Percentiles rank a stretch among this genome's conserved stretches.
Evolutionary conservation across 192 early-diverging fungal species (phyloP).

Genomic region (Ambispora gerdemannii): DNA sequence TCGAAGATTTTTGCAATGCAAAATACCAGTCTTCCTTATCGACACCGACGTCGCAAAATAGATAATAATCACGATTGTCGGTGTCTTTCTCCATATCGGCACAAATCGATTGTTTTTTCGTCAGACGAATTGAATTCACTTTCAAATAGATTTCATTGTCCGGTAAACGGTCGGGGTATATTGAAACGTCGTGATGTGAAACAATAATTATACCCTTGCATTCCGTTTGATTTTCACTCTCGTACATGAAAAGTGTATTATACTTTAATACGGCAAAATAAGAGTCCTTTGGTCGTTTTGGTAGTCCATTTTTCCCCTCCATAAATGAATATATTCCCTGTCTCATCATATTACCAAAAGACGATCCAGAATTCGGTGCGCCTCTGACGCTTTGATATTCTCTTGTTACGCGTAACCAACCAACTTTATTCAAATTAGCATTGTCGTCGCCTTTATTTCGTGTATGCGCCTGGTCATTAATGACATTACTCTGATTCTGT

Average conservation of each 20-base stretch:
- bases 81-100: constrained; percentile 28
- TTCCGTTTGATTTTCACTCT: constrained; percentile 67
- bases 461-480: neutral
- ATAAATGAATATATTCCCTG: constrained; percentile 16
- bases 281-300: constrained; percentile 43
- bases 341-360: constrained; percentile 23
- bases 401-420: constrained; percentile 18
- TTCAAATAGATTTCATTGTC: constrained; percentile 65
- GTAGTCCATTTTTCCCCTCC: neutral
- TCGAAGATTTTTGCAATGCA: constrained; percentile 62
- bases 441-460: neutral
- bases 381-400: neutral
- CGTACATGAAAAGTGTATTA: constrained; percentile 76
- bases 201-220: constrained; percentile 69
- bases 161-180: constrained; percentile 47
- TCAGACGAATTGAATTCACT: constrained; percentile 51
- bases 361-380: neutral
- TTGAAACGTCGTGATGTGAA: constrained; percentile 61
- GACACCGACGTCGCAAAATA: constrained; percentile 58
- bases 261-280: constrained; percentile 72
- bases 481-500: neutral
- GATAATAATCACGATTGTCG: constrained; percentile 47
- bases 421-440: constrained; percentile 4
- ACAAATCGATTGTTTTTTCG: constrained; percentile 28
- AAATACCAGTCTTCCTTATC: constrained; percentile 95